These are phyloP conservation scores for Monosporascus sp. DNA, from an alignment of 2,329 filamentous ascomycete species.

Conservation along the genomic window DNA sequence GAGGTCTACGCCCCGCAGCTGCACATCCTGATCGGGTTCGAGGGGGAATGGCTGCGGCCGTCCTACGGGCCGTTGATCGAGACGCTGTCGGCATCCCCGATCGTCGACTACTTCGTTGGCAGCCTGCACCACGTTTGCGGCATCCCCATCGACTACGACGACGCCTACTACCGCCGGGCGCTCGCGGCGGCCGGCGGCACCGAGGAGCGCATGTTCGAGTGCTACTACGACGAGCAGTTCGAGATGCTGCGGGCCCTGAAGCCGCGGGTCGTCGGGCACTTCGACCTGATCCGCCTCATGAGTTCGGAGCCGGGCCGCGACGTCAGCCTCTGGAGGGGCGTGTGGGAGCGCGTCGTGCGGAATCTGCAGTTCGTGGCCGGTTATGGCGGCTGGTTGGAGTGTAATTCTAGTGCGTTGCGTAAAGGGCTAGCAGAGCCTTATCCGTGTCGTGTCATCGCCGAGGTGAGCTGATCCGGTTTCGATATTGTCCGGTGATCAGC, in stretches of 20 bases:
- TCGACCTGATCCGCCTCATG: slow-evolving; percentile 83
- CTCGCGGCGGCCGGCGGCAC: slow-evolving; percentile 35
- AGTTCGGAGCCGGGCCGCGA: slow-evolving; percentile 63
- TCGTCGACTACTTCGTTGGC: slow-evolving; percentile 86
- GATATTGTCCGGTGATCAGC: background rate
- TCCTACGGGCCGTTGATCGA: slow-evolving; percentile 53
- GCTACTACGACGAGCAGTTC: slow-evolving; percentile 84
- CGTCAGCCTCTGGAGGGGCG: slow-evolving; percentile 50
- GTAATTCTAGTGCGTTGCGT: slow-evolving; percentile 80
- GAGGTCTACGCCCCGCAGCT: slow-evolving; percentile 65
- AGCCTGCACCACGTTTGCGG: slow-evolving; percentile 86
- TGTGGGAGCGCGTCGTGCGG: slow-evolving; percentile 69
- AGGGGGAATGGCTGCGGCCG: slow-evolving; percentile 85
- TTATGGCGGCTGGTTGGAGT: slow-evolving; percentile 80
- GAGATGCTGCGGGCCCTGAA: slow-evolving; percentile 69
- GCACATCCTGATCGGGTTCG: slow-evolving; percentile 81
- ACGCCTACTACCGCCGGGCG: slow-evolving; percentile 60
- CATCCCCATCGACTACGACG: slow-evolving; percentile 85
- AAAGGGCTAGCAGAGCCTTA: slow-evolving; percentile 93
- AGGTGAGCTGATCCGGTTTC: slow-evolving; percentile 44
- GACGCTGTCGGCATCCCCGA: slow-evolving; percentile 51
- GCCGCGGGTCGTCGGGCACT: slow-evolving; percentile 84
- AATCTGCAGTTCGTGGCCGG: slow-evolving; percentile 67
- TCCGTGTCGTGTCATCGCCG: slow-evolving; percentile 71
- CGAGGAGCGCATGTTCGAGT: slow-evolving; percentile 70